Percentiles rank a stretch among this genome's conserved stretches.
Evolutionary conservation across 768 basidiomycete species (phyloP).

Genomic region (Calocera viscosa): DNA sequence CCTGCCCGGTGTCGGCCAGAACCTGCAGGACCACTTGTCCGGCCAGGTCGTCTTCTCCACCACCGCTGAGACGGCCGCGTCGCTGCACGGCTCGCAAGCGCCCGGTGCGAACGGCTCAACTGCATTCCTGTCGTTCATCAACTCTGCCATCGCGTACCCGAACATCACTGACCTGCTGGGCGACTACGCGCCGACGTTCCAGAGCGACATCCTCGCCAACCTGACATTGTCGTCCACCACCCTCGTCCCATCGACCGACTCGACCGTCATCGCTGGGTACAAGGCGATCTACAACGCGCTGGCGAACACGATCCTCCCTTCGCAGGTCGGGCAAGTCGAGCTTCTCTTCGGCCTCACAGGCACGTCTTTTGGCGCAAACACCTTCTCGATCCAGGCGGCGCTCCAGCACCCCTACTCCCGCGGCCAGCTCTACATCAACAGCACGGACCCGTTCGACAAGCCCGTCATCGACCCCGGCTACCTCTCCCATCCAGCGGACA

Average conservation of each 20-base stretch:
- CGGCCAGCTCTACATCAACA: constrained; percentile 37
- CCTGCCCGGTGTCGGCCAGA: constrained; percentile 28
- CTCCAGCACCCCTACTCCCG: constrained; percentile 38
- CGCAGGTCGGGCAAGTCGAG: constrained; percentile 23
- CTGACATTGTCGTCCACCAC: constrained; percentile 26
- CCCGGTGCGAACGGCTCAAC: constrained; percentile 19
- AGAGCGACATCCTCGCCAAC: constrained; percentile 26
- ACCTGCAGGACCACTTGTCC: constrained; percentile 42
- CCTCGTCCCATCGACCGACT: constrained; percentile 28
- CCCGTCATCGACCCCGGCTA: constrained; percentile 43
- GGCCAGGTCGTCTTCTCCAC: constrained; percentile 16
- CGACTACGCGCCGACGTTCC: constrained; percentile 24
- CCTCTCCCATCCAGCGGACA: constrained; percentile 40
- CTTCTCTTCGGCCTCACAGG: constrained; percentile 25
- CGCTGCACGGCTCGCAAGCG: constrained; percentile 19
- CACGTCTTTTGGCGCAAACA: constrained; percentile 19
- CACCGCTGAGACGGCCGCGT: constrained; percentile 13
- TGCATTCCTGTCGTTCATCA: constrained; percentile 43
- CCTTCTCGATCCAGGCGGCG: constrained; percentile 24
- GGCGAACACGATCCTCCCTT: constrained; percentile 6
- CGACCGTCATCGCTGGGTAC: constrained; percentile 9
- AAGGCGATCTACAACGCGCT: constrained; percentile 9
- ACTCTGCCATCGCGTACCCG: constrained; percentile 50
- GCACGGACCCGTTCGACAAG: constrained; percentile 34
- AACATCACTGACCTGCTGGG: constrained; percentile 39